Base-by-base conservation (phyloP, 345 rosid genomes). In the Microcos paniculata region DNA sequence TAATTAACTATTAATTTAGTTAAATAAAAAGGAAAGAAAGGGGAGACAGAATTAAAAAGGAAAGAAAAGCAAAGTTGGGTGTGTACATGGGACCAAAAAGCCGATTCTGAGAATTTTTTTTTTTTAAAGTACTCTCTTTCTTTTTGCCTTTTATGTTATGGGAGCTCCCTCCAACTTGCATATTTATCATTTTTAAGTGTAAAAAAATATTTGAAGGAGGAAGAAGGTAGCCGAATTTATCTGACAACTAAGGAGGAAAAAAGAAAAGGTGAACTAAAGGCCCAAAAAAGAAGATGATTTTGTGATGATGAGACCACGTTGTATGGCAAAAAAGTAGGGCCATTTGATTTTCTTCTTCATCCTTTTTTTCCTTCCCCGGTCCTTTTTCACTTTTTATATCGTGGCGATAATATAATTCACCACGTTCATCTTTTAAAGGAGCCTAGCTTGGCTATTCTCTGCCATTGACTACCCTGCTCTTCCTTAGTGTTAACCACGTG, bases 251-350 rank as follows among this genome's bases (percentile, higher is more conserved):
- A 4, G 9, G 14, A 16, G 9, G 14, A 16, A 14, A n/a, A 13
- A 16, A 14, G 8, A 13, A 28, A 13, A 57, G 46, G 42, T 12
- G 48, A 74, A 71, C 4, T 0, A 42, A 31, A 62, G 24, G 35
- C 18, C n/a, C 8, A 30, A 53, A 23, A 15, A 19, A 16, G 62
- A 71, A 76, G 68, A 62, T 62, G 76, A 69, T 79, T 82, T 82
- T 75, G 53, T 58, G 69, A 79, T 68, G 77, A 82, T 79, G 74
- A 78, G 72, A 76, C 69, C 82, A 68, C 73, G 55, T 65, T 71
- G 33, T 48, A 3, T 49, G 72, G 38, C 67, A 48, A 72, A 72
- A 72, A 48, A 48, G 28, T 11, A 52, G 11, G 73, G 28, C 61
- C 24, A 16, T 51, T 51, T 69, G 23, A 70, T 48, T n/a, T 49